These are phyloP conservation scores for Eimeria sp. DNA, from an alignment of 169 alveolate species.

Conservation along the genomic window DNA sequence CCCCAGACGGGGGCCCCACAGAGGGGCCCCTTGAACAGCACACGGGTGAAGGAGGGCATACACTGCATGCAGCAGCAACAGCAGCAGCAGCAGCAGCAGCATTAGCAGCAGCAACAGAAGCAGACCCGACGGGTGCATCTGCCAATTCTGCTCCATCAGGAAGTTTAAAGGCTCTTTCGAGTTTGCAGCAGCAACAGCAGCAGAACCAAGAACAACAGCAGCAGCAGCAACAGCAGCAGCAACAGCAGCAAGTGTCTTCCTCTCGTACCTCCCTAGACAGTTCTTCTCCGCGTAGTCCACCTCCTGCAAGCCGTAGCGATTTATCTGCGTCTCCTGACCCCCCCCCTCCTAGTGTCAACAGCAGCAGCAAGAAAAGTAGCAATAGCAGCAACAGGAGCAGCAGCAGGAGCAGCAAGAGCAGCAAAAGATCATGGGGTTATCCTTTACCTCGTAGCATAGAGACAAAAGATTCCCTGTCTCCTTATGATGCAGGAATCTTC, in stretches of 20 bases:
- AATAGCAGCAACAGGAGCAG: conserved; percentile 22
- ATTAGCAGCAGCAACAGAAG: conserved; percentile 20
- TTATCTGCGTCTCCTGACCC: not conserved
- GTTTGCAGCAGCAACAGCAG: not conserved
- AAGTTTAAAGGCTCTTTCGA: not conserved
- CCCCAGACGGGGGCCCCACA: not conserved
- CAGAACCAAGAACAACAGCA: not conserved
- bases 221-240: not conserved
- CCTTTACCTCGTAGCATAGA: not conserved
- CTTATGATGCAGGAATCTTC: not conserved
- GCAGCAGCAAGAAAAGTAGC: not conserved
- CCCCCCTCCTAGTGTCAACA: not conserved
- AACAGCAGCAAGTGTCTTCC: not conserved
- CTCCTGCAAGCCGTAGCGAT: not conserved
- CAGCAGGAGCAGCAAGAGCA: not conserved
- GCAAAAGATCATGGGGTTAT: not conserved
- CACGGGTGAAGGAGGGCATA: not conserved
- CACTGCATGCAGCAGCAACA: not conserved
- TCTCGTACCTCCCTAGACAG: not conserved
- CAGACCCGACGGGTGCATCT: not conserved
- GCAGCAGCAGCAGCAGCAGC: conserved; percentile 44
- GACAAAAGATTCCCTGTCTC: not conserved
- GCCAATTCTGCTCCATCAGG: not conserved
- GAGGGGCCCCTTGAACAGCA: not conserved
- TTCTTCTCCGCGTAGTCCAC: not conserved